Conservation (phyloP, 75 land plant genomes). For the Selaginella moellendorffii region DNA sequence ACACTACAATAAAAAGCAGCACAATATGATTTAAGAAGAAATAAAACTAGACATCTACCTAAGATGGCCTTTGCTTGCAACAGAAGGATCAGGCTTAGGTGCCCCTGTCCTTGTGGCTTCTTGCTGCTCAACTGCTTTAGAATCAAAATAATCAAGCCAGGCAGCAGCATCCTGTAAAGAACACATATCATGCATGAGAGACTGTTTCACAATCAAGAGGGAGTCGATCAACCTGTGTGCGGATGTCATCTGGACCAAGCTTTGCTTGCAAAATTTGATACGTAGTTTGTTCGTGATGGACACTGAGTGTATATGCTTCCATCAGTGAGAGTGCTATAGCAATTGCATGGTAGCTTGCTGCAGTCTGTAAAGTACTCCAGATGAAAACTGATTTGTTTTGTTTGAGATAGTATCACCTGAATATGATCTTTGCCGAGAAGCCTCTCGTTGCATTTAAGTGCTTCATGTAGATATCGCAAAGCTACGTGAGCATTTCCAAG, state of each 20-base stretch:
- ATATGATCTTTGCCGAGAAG: constrained; percentile 7
- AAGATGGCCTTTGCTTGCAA: constrained; percentile 9
- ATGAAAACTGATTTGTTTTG: too few relatives aligned
- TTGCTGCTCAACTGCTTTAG: constrained; percentile 6
- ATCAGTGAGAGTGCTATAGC: constrained; percentile 7
- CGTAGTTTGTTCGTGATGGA: constrained; percentile 11
- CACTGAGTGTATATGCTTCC: constrained; percentile 7
- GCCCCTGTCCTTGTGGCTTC: constrained; percentile 10
- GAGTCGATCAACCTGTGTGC: not conserved
- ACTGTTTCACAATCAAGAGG: not conserved
- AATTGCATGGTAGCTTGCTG: constrained; percentile 9
- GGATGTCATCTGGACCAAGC: constrained; percentile 6
- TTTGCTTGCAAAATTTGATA: constrained; percentile 1
- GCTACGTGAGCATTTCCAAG: constrained; percentile 6
- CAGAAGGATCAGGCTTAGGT: constrained; percentile 1
- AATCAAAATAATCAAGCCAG: constrained; percentile 8
- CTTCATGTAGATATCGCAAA: constrained; percentile 8
- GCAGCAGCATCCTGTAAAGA: constrained; percentile 4
- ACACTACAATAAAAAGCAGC: not conserved
- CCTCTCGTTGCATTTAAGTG: constrained; percentile 1
- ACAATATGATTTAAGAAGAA: not conserved
- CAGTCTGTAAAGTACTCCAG: not conserved
- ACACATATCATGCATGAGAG: not conserved
- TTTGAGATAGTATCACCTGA: too few relatives aligned
- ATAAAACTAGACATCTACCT: constrained; percentile 1